phyloP scores from a whole-genome alignment of 768 basidiomycete species.

The Hygrocybe punicea region DNA sequence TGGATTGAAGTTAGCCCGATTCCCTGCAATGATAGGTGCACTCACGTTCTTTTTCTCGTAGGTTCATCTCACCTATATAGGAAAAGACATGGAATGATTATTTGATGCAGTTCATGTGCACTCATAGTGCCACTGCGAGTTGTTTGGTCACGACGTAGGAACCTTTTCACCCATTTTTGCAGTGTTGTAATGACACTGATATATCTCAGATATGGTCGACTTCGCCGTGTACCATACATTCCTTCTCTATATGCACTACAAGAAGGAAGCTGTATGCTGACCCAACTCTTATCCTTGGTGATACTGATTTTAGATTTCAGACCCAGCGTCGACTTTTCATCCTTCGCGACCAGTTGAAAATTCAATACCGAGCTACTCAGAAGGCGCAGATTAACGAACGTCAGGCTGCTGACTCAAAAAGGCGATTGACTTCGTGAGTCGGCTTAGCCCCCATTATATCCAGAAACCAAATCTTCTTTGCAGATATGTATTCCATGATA shows the following conservation, averaged over 20 bases:
- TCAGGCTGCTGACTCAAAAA: slow-evolving; percentile 76
- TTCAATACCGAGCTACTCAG: slow-evolving; percentile 63
- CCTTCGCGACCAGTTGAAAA: slow-evolving; percentile 71
- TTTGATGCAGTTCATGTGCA: slow-evolving; percentile 2
- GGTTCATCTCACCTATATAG: slow-evolving; percentile 12
- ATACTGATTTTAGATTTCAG: slow-evolving; percentile 37
- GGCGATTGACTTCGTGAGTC: slow-evolving; percentile 72
- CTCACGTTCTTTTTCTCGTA: slow-evolving; percentile 54
- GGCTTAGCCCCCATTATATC: background rate
- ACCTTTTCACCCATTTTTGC: background rate
- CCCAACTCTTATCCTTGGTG: background rate
- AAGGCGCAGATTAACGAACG: slow-evolving; percentile 75
- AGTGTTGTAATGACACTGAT: background rate
- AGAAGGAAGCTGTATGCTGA: slow-evolving; percentile 52
- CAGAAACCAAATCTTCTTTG: background rate
- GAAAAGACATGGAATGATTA: background rate
- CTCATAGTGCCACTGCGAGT: slow-evolving; percentile 15
- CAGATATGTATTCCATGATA: slow-evolving; percentile 78
- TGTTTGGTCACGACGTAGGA: slow-evolving; percentile 15
- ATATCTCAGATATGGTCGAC: slow-evolving; percentile 54
- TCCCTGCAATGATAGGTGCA: slow-evolving; percentile 61
- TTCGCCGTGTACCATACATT: slow-evolving; percentile 76
- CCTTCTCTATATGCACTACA: slow-evolving; percentile 72
- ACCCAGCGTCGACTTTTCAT: slow-evolving; percentile 67
- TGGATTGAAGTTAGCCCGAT: slow-evolving; percentile 61